These are phyloP conservation scores for Stephania yunnanensis DNA, from an alignment of 164 flowering plant species.

Conservation along the genomic window DNA sequence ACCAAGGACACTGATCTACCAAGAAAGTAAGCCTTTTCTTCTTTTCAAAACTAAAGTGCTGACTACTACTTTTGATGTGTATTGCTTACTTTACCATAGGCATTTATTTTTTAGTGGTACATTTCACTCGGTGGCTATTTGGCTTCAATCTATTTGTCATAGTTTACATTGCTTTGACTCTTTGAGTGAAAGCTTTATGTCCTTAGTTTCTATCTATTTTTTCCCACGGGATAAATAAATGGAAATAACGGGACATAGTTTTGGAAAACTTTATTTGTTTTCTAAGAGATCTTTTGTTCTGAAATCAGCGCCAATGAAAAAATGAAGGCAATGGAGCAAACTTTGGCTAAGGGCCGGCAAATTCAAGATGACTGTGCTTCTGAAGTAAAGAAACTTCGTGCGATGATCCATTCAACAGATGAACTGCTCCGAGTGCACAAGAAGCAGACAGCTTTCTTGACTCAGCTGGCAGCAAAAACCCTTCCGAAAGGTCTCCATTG, in stretches of 20 bases:
- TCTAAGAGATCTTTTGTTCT: constrained; percentile 1
- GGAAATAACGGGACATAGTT: background rate
- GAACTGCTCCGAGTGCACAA: constrained; percentile 81
- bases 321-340: constrained; percentile 73
- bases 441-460: constrained; percentile 77
- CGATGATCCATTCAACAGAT: constrained; percentile 77
- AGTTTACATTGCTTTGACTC: background rate
- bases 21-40: constrained; percentile 37
- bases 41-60: background rate
- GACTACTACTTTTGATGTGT: background rate
- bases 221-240: background rate
- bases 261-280: background rate
- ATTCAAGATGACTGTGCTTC: constrained; percentile 77
- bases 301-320: constrained; percentile 54
- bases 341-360: constrained; percentile 68
- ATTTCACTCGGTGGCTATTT: background rate
- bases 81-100: too few species aligned
- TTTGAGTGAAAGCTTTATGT: background rate
- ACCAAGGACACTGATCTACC: constrained; percentile 70
- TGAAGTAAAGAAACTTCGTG: constrained; percentile 73
- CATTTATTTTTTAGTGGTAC: background rate
- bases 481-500: constrained; percentile 97
- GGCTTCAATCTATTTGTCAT: background rate
- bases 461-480: constrained; percentile 90
- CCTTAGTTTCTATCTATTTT: background rate